Conservation (phyloP, 2,329 filamentous ascomycete genomes). For the Penicillium griseofulvum region DNA sequence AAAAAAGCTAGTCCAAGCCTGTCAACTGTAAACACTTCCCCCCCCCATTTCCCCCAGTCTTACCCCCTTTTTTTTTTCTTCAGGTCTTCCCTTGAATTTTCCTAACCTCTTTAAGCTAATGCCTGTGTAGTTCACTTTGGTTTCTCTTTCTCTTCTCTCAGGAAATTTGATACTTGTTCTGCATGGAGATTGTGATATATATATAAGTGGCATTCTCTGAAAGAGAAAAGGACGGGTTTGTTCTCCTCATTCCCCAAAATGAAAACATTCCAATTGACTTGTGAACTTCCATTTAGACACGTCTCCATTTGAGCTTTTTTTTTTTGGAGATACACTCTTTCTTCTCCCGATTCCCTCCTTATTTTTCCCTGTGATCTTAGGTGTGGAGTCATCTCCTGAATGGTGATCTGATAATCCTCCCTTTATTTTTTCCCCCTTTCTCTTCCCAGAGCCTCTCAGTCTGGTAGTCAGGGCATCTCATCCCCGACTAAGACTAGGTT, state of each 20-base stretch:
- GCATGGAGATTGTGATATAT: constrained; percentile 7
- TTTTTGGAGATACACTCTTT: constrained; percentile 18
- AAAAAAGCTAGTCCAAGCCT: background rate
- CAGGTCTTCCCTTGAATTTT: constrained; percentile 13
- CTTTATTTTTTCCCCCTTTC: constrained; percentile 48
- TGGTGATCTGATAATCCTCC: constrained; percentile 49
- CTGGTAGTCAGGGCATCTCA: constrained; percentile 5
- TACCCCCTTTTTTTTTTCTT: constrained; percentile 19
- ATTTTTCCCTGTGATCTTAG: constrained; percentile 7
- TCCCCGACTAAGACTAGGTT: constrained; percentile 5
- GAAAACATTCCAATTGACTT: constrained; percentile 36
- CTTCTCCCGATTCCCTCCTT: constrained; percentile 3
- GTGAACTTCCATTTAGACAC: constrained; percentile 28
- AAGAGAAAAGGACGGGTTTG: constrained; percentile 12
- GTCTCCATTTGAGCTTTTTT: constrained; percentile 26
- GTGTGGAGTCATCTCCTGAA: constrained; percentile 19
- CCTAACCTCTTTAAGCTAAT: constrained; percentile 26
- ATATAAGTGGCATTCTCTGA: constrained; percentile 21
- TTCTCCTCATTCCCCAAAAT: constrained; percentile 17
- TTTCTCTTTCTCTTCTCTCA: constrained; percentile 11
- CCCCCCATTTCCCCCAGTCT: constrained; percentile 19
- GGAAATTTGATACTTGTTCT: constrained; percentile 2
- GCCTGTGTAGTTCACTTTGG: constrained; percentile 15
- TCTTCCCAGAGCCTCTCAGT: constrained; percentile 2
- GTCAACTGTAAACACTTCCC: constrained; percentile 9